Conservation (phyloP, 202 grass and related monocot genomes). For the Digitaria exilis region DNA sequence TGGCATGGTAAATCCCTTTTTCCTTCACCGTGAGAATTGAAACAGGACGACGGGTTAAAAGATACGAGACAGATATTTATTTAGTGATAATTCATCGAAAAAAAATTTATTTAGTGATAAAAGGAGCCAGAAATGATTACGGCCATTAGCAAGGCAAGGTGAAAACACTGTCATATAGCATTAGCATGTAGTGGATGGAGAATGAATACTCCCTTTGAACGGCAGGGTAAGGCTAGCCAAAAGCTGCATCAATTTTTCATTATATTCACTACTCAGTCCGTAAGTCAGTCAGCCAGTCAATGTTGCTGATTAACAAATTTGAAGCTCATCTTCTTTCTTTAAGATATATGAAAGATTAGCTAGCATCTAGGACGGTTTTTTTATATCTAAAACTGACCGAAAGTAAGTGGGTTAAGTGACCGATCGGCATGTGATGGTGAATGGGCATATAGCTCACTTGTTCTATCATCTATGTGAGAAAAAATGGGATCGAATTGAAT, state of each 20-base stretch:
- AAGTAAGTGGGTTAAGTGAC: too few relatives aligned
- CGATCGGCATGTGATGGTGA: not conserved
- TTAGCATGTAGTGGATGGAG: constrained; percentile 42
- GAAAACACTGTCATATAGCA: constrained; percentile 53
- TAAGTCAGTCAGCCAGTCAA: constrained; percentile 1
- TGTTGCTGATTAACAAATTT: not conserved
- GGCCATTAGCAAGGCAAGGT: constrained; percentile 41
- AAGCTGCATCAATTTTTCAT: constrained; percentile 18
- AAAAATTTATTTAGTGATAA: too few relatives aligned
- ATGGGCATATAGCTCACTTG: not conserved
- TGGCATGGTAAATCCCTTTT: constrained; percentile 19
- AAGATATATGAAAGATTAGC: not conserved
- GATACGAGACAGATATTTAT: not conserved
- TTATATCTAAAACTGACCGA: too few relatives aligned
- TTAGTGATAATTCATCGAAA: too few relatives aligned
- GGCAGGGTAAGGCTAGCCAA: not conserved
- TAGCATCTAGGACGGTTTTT: not conserved
- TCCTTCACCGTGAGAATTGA: not conserved
- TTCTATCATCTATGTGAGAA: too few relatives aligned
- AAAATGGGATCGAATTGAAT: not conserved
- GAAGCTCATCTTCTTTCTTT: not conserved
- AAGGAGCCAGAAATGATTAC: constrained; percentile 40
- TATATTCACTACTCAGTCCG: too few relatives aligned
- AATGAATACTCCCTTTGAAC: constrained; percentile 46
- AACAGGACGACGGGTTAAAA: not conserved